phyloP scores from a whole-genome alignment of 2,329 filamentous ascomycete species.

The Xylaria sp. region DNA sequence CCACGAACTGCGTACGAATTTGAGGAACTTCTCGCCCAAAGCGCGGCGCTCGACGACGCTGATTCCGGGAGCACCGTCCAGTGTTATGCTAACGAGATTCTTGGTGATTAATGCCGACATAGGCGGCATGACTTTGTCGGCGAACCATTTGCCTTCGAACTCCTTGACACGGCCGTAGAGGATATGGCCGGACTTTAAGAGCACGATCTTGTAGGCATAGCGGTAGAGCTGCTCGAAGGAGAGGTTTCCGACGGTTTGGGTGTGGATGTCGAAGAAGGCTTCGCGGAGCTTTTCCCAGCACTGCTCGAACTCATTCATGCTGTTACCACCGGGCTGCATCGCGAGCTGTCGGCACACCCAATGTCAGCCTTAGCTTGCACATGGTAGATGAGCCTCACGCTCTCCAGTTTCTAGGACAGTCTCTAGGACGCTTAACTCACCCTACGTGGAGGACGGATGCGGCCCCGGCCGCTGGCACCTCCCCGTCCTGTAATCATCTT shows the following conservation, averaged over 20 bases:
- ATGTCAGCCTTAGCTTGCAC: conserved; percentile 32
- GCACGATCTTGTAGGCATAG: conserved; percentile 90
- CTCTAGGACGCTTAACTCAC: conserved; percentile 40
- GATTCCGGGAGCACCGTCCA: conserved; percentile 66
- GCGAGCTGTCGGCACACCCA: conserved; percentile 43
- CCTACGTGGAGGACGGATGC: conserved; percentile 50
- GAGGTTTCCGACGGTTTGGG: conserved; percentile 86
- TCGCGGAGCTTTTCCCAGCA: conserved; percentile 82
- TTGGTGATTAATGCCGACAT: conserved; percentile 78
- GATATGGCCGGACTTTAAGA: conserved; percentile 84
- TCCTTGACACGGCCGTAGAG: conserved; percentile 84
- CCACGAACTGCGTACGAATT: conserved; percentile 81
- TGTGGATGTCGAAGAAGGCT: conserved; percentile 88
- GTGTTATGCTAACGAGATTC: conserved; percentile 70
- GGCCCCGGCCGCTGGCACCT: conserved; percentile 46
- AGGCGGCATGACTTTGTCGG: conserved; percentile 74
- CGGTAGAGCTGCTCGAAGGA: conserved; percentile 97
- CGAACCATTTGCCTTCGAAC: conserved; percentile 86
- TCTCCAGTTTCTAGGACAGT: not conserved
- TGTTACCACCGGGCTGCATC: conserved; percentile 57
- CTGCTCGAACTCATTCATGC: conserved; percentile 82
- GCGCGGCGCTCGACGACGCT: conserved; percentile 82
- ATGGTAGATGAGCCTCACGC: not conserved
- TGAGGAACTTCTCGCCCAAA: conserved; percentile 85
- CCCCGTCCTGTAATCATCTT: conserved; percentile 52